phyloP scores from a whole-genome alignment of 768 basidiomycete species.

The Rhodotorula diobovata region DNA sequence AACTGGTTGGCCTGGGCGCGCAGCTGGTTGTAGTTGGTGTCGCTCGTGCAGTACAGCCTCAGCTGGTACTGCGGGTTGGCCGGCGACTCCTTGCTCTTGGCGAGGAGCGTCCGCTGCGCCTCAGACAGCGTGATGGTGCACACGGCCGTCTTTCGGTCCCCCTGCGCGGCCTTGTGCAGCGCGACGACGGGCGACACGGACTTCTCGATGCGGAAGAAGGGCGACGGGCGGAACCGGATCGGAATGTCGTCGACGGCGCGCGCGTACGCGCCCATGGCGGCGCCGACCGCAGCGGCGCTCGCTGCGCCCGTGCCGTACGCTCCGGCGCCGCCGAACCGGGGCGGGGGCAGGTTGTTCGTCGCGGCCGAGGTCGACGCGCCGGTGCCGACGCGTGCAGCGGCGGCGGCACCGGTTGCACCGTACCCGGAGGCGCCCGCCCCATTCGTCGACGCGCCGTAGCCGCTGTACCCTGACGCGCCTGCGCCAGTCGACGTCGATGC shows the following conservation, averaged over 20 bases:
- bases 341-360: neutral
- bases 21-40: slow-evolving; percentile 59
- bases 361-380: neutral
- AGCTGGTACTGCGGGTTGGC: slow-evolving; percentile 62
- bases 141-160: slow-evolving; percentile 64
- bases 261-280: slow-evolving; percentile 5
- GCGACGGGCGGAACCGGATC: slow-evolving; percentile 39
- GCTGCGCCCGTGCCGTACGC: neutral
- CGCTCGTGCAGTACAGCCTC: slow-evolving; percentile 83
- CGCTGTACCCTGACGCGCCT: neutral
- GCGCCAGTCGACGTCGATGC: neutral
- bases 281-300: too few relatives aligned
- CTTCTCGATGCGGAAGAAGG: slow-evolving; percentile 41
- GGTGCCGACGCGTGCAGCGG: neutral
- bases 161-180: slow-evolving; percentile 55
- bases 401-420: neutral
- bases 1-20: slow-evolving; percentile 47
- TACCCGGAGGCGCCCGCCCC: neutral
- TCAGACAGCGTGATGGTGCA: slow-evolving; percentile 62
- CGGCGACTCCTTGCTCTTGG: slow-evolving; percentile 45
- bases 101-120: slow-evolving; percentile 63
- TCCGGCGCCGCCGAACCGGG: slow-evolving; percentile 12
- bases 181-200: slow-evolving; percentile 11
- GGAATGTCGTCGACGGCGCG: slow-evolving; percentile 11
- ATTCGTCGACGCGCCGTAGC: neutral